These are phyloP conservation scores for Arthroderma uncinatum DNA, from an alignment of 2,329 filamentous ascomycete genomes.

Conservation along the genomic window DNA sequence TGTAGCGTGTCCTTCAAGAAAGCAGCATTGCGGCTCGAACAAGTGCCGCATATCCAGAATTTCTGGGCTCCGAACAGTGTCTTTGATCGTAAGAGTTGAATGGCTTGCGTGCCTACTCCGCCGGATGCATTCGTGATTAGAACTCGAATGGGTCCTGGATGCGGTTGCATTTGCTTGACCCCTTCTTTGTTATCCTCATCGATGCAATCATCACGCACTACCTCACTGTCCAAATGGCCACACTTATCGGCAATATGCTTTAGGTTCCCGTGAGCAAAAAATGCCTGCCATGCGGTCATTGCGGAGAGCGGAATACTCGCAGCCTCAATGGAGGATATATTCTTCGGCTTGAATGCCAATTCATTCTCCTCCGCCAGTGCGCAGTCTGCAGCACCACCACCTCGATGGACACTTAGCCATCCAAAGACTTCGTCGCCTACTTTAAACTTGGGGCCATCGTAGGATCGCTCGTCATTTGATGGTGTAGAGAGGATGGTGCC, in stretches of 20 bases:
- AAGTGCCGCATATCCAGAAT: slow-evolving; percentile 31
- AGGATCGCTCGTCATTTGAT: slow-evolving; percentile 20
- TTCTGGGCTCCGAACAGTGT: slow-evolving; percentile 22
- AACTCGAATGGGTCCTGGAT: slow-evolving; percentile 21
- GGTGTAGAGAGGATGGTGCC: slow-evolving; percentile 31
- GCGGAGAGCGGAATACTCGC: slow-evolving; percentile 30
- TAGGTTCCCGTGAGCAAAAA: slow-evolving; percentile 29
- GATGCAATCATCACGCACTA: background rate
- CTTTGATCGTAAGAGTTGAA: slow-evolving; percentile 29
- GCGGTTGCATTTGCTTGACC: background rate
- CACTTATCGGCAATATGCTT: slow-evolving; percentile 15
- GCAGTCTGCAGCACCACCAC: slow-evolving; percentile 35
- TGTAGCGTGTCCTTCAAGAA: slow-evolving; percentile 22
- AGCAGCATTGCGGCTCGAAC: slow-evolving; percentile 19
- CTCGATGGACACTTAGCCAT: slow-evolving; percentile 27
- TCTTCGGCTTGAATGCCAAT: slow-evolving; percentile 29
- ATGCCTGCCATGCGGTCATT: slow-evolving; percentile 34
- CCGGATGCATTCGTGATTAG: slow-evolving; percentile 30
- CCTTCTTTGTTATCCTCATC: background rate
- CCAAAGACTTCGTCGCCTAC: slow-evolving; percentile 33
- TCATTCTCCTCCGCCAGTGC: slow-evolving; percentile 30
- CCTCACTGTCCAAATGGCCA: slow-evolving; percentile 3
- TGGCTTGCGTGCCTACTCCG: slow-evolving; percentile 28
- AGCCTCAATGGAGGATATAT: slow-evolving; percentile 26
- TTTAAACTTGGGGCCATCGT: slow-evolving; percentile 28